phyloP scores from a whole-genome alignment of 441 rosid species.

The Populus hybrid region DNA sequence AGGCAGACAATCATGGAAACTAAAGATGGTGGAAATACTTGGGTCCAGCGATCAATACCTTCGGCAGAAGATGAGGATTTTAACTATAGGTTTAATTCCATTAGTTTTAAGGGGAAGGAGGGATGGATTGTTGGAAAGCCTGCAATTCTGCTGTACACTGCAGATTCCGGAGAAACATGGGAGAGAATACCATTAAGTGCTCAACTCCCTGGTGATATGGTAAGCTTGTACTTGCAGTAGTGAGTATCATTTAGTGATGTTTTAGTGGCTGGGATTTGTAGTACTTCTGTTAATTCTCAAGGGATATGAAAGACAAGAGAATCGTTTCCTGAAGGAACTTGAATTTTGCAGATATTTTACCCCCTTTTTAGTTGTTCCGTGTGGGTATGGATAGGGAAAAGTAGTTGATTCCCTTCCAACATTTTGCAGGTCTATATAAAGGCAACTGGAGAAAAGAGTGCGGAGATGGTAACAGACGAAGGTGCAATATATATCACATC shows the following conservation, averaged over 20 bases:
- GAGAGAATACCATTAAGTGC: slow-evolving; percentile 77
- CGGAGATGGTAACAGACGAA: slow-evolving; percentile 94
- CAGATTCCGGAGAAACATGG: slow-evolving; percentile 83
- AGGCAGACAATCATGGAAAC: slow-evolving; percentile 97
- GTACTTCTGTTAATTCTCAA: background rate
- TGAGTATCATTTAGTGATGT: background rate
- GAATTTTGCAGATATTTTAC: background rate
- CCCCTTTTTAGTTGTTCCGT: background rate
- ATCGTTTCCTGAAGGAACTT: background rate
- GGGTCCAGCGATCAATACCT: slow-evolving; percentile 78
- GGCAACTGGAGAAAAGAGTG: slow-evolving; percentile 89
- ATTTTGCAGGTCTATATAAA: slow-evolving; percentile 72
- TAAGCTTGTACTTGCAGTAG: slow-evolving; percentile 16
- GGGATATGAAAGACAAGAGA: background rate
- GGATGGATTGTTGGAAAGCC: slow-evolving; percentile 99
- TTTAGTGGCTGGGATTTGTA: background rate
- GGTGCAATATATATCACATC: slow-evolving; percentile 94
- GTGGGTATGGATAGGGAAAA: background rate
- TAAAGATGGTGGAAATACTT: slow-evolving; percentile 74
- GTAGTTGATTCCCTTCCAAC: slow-evolving; percentile 3
- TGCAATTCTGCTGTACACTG: slow-evolving; percentile 75
- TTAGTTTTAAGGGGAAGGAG: slow-evolving; percentile 82
- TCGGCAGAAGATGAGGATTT: slow-evolving; percentile 98
- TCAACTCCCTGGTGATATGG: slow-evolving; percentile 97
- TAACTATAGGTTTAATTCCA: slow-evolving; percentile 87